These are phyloP conservation scores for Tremella mesenterica DNA, from an alignment of 768 basidiomycete genomes.

Conservation along the genomic window DNA sequence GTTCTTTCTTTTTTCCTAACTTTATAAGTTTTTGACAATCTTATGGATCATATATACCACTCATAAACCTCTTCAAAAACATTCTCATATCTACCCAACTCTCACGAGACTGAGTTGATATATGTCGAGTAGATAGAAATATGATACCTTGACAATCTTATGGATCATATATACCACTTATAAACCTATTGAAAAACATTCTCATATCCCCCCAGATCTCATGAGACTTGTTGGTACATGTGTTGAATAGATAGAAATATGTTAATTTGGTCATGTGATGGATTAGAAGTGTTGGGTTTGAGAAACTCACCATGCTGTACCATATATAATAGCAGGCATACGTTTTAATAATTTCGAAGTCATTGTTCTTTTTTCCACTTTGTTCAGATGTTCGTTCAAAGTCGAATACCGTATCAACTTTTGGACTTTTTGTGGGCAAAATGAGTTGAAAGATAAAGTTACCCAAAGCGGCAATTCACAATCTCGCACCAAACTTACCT, in stretches of 20 bases:
- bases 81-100: background rate
- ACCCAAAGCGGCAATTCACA: too few species aligned
- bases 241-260: background rate
- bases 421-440: too few species aligned
- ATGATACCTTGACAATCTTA: background rate
- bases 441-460: too few species aligned
- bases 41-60: background rate
- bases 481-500: too few species aligned
- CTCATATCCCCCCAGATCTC: too few species aligned
- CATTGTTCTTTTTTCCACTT: background rate
- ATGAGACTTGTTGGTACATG: background rate
- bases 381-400: too few species aligned
- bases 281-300: background rate
- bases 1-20: constrained; percentile 73
- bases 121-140: background rate
- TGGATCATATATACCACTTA: background rate
- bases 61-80: constrained; percentile 47
- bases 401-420: too few species aligned
- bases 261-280: constrained; percentile 1
- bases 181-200: background rate
- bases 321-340: constrained; percentile 46
- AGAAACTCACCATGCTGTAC: constrained; percentile 47
- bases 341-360: background rate
- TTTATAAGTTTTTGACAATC: background rate
- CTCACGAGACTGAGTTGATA: background rate